A percentile compares a stretch with the other conserved stretches of the same genome.
Evolutionary conservation across 1,284 basidiomycete genomes (phyloP).

Genomic region (Boletus mariae): DNA sequence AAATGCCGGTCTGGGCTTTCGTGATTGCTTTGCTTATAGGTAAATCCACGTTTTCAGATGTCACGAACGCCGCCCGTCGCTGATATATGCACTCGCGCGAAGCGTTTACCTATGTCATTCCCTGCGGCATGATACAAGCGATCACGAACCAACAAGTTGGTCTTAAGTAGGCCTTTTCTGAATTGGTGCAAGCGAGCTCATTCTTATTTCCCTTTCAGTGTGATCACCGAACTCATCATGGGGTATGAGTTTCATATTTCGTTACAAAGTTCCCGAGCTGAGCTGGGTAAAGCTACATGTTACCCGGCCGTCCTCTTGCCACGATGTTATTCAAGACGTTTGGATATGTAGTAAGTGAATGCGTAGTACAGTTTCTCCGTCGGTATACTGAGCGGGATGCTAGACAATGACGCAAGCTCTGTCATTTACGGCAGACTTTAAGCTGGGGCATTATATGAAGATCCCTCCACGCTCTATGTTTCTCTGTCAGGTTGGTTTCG

Average conservation of each 20-base stretch:
- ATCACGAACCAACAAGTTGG: constrained; percentile 44
- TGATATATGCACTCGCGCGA: constrained; percentile 11
- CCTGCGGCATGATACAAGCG: constrained; percentile 45
- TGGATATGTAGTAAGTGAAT: constrained; percentile 37
- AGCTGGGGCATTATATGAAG: constrained; percentile 53
- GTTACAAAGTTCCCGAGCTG: not conserved
- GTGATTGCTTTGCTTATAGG: constrained; percentile 40
- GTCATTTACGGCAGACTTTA: constrained; percentile 43
- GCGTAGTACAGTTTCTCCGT: not conserved
- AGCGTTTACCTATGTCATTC: constrained; percentile 43
- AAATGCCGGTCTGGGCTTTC: constrained; percentile 55
- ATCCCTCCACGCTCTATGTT: constrained; percentile 47
- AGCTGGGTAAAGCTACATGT: constrained; percentile 22
- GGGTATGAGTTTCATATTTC: constrained; percentile 29
- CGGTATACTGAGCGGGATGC: not conserved
- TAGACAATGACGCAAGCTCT: constrained; percentile 39
- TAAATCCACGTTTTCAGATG: constrained; percentile 10
- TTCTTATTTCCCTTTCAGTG: constrained; percentile 19
- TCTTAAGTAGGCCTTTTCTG: constrained; percentile 31
- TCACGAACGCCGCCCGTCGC: not conserved
- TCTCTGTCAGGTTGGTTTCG: constrained; percentile 33
- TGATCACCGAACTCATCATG: constrained; percentile 47
- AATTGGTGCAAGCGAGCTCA: not conserved
- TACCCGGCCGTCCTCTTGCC: constrained; percentile 40
- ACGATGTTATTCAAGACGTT: constrained; percentile 43